Evolutionary conservation across 768 basidiomycete species (phyloP), one percentile per base, ranked within the genome.

Genomic region (Dentipellis sp.): DNA sequence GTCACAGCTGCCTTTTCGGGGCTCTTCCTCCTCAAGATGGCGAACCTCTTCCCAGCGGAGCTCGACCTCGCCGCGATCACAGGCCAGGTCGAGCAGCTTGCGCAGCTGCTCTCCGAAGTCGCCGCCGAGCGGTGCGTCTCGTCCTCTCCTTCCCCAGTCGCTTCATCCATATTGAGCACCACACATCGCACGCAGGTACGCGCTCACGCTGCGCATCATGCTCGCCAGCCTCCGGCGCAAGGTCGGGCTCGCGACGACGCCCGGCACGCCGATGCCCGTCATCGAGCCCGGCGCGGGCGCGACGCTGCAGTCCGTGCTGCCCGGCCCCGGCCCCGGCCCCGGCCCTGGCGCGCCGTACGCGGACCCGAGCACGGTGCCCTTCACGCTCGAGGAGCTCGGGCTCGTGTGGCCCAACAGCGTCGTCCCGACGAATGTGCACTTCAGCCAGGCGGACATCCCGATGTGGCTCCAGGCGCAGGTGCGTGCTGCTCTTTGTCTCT

Each of bases 381-480:
- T 91, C 68, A 88, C 88, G 22, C 81, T 89, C 79, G 88, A 92
- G 65, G 93, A 93, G 63, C 78, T 93, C 22, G 91, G 89, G 0
- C 83, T 91, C 61, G 77, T 78, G 23, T 88, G 85, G 81, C 85
- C 87, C 50, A 56, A 73, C 71, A 50, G 79, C 81, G 56, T 71
- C 78, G 64, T 53, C 36, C 81, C 84, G 56, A 71, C 54, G 68
- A 69, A 47, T 65, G 68, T 58, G 64, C 68, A 49, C 63, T 83
- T 94, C 68, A 90, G 81, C 65, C 87, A 90, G 10, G 80, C 82
- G 42, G 81, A 85, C 48, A 86, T 97, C 55, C 94, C 94, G n/a
- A 64, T 83, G 3, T 97, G 94, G 94, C 72, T 97, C 56, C 92
- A 90, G 67, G 94, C 95, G 69, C 86, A 90, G 74, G 91, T 90